Evolutionary conservation across 1,139 yeast species (phyloP).

Genomic region (Pichia sp.): DNA sequence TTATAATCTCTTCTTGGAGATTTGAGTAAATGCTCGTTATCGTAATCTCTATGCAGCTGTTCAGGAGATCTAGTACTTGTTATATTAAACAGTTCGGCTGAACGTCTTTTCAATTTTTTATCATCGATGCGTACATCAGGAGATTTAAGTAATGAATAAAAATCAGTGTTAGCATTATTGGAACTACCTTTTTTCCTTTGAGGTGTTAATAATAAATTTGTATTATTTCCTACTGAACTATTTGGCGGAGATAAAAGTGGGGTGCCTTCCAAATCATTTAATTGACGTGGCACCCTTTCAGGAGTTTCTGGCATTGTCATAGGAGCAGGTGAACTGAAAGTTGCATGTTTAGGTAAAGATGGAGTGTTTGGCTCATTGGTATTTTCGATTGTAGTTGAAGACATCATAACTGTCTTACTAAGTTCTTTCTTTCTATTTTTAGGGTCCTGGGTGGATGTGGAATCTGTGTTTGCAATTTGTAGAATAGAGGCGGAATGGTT

Average conservation of each 20-base stretch:
- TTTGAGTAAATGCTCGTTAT: conserved; percentile 12
- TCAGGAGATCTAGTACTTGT: conserved; percentile 25
- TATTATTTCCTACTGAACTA: background rate
- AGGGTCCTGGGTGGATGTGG: background rate
- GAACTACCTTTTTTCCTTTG: conserved; percentile 24
- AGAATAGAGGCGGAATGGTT: too few relatives aligned
- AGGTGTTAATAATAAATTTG: conserved; percentile 16
- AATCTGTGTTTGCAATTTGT: background rate
- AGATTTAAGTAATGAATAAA: conserved; percentile 29
- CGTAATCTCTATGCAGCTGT: conserved; percentile 12
- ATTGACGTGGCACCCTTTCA: conserved; percentile 25
- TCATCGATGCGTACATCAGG: conserved; percentile 27
- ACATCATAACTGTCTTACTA: background rate
- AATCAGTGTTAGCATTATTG: conserved; percentile 20
- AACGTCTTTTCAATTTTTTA: conserved; percentile 24
- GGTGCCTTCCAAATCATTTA: conserved; percentile 24
- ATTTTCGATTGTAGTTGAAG: background rate
- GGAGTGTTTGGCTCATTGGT: conserved; percentile 23
- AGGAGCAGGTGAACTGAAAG: conserved; percentile 11
- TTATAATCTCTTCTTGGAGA: conserved; percentile 23
- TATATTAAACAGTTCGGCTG: conserved; percentile 27
- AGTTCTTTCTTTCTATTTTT: background rate
- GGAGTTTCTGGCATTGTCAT: conserved; percentile 22
- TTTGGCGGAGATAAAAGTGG: conserved; percentile 27
- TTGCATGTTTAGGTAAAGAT: conserved; percentile 17